These are phyloP conservation scores for Cystofilobasidium bisporidii DNA, from an alignment of 768 basidiomycete species.

Conservation along the genomic window DNA sequence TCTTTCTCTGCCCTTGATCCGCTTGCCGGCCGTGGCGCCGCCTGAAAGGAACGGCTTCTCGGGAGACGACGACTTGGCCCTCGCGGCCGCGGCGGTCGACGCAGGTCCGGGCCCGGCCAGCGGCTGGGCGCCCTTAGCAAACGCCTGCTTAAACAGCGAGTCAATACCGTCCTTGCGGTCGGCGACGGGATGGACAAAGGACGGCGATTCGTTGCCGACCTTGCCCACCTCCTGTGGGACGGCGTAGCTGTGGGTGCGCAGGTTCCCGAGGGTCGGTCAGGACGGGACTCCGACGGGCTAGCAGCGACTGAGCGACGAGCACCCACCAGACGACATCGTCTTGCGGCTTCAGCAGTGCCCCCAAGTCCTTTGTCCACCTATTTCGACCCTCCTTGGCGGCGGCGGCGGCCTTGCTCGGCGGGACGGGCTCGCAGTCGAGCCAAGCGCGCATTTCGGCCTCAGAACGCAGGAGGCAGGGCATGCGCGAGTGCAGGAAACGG, in stretches of 20 bases:
- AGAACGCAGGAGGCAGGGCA: slow-evolving; percentile 61
- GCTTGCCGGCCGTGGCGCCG: not conserved
- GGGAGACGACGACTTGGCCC: slow-evolving; percentile 1
- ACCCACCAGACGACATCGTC: slow-evolving; percentile 47
- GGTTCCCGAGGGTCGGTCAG: no score
- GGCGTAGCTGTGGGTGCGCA: slow-evolving; percentile 76
- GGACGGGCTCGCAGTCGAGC: slow-evolving; percentile 50
- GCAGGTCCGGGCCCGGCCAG: not conserved
- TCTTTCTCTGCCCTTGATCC: not conserved
- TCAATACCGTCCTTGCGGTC: slow-evolving; percentile 68
- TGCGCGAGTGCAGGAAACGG: slow-evolving; percentile 80
- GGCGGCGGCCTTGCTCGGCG: not conserved
- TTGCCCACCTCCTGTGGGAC: slow-evolving; percentile 87
- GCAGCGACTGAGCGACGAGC: not conserved
- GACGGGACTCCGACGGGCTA: not conserved
- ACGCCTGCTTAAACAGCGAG: slow-evolving; percentile 40
- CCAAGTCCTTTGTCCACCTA: slow-evolving; percentile 55
- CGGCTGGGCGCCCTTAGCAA: slow-evolving; percentile 28
- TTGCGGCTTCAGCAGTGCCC: slow-evolving; percentile 53
- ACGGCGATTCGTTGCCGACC: slow-evolving; percentile 70
- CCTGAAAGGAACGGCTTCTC: not conserved
- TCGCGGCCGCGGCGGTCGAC: slow-evolving; percentile 8
- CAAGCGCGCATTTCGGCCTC: slow-evolving; percentile 56
- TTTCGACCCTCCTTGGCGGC: slow-evolving; percentile 15
- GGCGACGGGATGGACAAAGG: slow-evolving; percentile 70